Evolutionary conservation across 176 grass and related monocot species (phyloP), one percentile per base, ranked within the genome.

Genomic region (Carex cristatella): DNA sequence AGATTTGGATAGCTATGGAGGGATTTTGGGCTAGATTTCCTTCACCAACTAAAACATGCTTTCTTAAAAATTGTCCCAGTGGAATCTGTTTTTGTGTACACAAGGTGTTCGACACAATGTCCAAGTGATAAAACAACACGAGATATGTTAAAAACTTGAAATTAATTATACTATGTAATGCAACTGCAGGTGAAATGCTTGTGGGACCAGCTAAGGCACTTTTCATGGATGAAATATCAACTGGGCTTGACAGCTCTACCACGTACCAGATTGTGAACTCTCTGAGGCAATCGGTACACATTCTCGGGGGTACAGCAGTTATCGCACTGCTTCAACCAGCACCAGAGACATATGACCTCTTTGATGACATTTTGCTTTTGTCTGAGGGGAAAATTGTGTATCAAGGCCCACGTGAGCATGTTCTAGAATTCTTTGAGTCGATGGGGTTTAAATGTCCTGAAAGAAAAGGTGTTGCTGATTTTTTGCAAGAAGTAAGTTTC

Each of bases 171-270:
- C 16, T 2, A 12, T 81, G n/a, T 81, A 5, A 19, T 62, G 11
- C 86, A 79, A 87, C 11, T 62, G 55, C 37, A 97, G 95, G 95
- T 62, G 92, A 98, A 80, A 98, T 98, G 95, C 92, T 98, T 88
- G 95, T 98, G 13, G 95, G 95, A 14, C 94, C 94, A 84, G 90
- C 94, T 33, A 94, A 91, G 84, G 94, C 90, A 2, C 94, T 97
- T 12, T 94, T 98, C 88, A 98, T 98, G 95, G 95, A 98, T 19
- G 95, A 98, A 70, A 98, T 98, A 70, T 94, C 95, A 30, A 98
- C 95, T 0, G 92, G 95, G 48, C 83, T 98, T 51, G 95, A 97
- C 79, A 97, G 95, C 86, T 97, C 95, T 69, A 97, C 95, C 1
- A 94, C 95, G 0, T 97, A 90, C 83, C 95, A 97, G 86, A 97